Evolutionary conservation across 805 yeast genomes (phyloP), one percentile per base, ranked within the genome.

Genomic region (Hanseniaspora nectarophila): DNA sequence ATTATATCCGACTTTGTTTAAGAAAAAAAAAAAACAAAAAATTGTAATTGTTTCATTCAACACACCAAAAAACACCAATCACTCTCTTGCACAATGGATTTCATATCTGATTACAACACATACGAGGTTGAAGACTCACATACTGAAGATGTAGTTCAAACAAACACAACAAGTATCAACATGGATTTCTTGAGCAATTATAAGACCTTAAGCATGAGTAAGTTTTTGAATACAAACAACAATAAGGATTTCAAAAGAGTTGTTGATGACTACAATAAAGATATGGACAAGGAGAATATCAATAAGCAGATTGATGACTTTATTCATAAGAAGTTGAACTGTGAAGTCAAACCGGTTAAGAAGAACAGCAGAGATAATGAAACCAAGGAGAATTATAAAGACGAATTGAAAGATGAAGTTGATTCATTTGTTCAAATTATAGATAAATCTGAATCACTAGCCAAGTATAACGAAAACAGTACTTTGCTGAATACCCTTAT

Each of bases 201-300:
- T 18, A 47, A 47, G 24, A 47, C 28, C 24, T 29, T 47, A 4
- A 32, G 45, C 10, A 40, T 47, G 39, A 47, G 45, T 13, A 47
- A 47, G 21, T 31, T 47, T 23, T 24, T 47, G 20, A 43, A 40
- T 9, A 21, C 39, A 28, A 39, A 32, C 21, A 32, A 24, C 34
- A 57, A 34, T 66, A 2, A 38, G 54, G 57, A 55, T 13, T 62
- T 63, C 23, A 55, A 58, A 34, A 28, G 40, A 10, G 42, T 55
- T 8, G 59, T 60, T 23, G 53, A 53, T 2, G 24, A 53, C 2
- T 23, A 59, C 0, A 35, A 58, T n/a, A 55, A 58, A 10, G 61
- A 59, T 13, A 56, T 65, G 8, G 53, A 56, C 3, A 40, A 32
- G 1, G 60, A 58, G 6, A 59, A 73, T 50, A 60, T 60, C 13